Percentiles rank a stretch among this genome's conserved stretches.
phyloP scores from a whole-genome alignment of 371 early-diverging fungal species.

The Lichtheimia ornata region DNA sequence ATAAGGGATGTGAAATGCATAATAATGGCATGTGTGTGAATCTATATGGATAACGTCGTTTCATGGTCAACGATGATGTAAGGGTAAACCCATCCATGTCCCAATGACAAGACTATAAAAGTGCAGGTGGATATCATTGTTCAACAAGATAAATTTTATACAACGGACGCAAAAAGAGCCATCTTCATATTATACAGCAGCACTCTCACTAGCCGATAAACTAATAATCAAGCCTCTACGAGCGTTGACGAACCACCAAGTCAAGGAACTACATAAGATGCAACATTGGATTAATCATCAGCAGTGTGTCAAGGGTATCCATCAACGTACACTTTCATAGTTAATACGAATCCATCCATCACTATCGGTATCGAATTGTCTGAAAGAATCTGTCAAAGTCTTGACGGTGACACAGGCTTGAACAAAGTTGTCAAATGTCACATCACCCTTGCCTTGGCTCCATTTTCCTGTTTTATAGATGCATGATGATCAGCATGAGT shows the following conservation, averaged over 20 bases:
- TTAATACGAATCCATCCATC: slow-evolving; percentile 81
- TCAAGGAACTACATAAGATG: slow-evolving; percentile 21
- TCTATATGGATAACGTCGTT: no score
- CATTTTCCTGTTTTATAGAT: slow-evolving; percentile 6
- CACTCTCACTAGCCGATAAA: no score
- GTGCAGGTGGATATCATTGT: no score
- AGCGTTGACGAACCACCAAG: slow-evolving; percentile 26
- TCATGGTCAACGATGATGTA: no score
- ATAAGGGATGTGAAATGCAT: no score
- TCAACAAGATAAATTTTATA: no score
- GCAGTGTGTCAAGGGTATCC: background rate
- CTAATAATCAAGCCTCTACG: slow-evolving; percentile 8
- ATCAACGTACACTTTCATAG: slow-evolving; percentile 65
- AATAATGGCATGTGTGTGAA: no score
- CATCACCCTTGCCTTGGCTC: slow-evolving; percentile 50
- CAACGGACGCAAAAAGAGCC: no score
- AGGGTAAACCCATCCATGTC: no score
- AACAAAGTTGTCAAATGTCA: slow-evolving; percentile 88
- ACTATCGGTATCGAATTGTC: slow-evolving; percentile 70
- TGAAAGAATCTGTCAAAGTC: slow-evolving; percentile 79
- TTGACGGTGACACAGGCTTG: slow-evolving; percentile 82
- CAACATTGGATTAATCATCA: background rate
- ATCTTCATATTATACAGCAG: no score
- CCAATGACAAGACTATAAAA: no score
- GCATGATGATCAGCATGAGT: background rate